These are phyloP conservation scores for Myxozyma neglecta DNA, from an alignment of 805 yeast species.

Conservation along the genomic window DNA sequence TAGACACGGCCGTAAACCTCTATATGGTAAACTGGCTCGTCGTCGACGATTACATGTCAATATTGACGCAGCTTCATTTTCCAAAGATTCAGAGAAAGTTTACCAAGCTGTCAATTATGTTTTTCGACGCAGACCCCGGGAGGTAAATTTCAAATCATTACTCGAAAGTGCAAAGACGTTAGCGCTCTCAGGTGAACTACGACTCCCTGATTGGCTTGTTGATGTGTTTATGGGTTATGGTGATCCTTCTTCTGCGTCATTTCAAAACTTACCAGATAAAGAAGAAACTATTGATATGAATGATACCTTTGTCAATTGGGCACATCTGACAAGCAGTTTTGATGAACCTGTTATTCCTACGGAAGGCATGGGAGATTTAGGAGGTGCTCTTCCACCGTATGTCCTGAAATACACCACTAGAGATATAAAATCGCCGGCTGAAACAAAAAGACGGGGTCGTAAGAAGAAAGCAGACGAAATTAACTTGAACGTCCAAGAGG, in stretches of 20 bases:
- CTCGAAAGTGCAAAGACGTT: conserved; percentile 24
- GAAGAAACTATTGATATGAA: conserved; percentile 33
- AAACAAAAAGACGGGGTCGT: conserved; percentile 4
- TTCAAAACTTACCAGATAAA: conserved; percentile 12
- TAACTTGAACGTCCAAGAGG: conserved; percentile 5
- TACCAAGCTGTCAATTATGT: conserved; percentile 34
- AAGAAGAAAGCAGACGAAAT: conserved; percentile 5
- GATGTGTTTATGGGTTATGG: conserved; percentile 42
- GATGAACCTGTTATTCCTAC: conserved; percentile 19
- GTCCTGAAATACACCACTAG: conserved; percentile 7
- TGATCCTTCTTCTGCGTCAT: conserved; percentile 30
- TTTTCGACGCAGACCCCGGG: conserved; percentile 34
- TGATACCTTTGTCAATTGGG: conserved; percentile 34
- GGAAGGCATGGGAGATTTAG: conserved; percentile 14
- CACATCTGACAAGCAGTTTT: conserved; percentile 33
- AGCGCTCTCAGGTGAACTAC: conserved; percentile 3
- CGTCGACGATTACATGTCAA: conserved; percentile 32
- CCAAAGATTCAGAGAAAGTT: conserved; percentile 12
- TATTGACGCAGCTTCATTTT: conserved; percentile 31
- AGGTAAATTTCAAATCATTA: conserved; percentile 34
- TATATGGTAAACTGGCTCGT: conserved; percentile 14
- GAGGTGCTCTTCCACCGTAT: conserved; percentile 23
- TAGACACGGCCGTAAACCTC: conserved; percentile 20
- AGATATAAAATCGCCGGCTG: not conserved
- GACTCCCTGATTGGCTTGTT: conserved; percentile 43